Evolutionary conservation across 1,139 yeast genomes (phyloP).

Genomic region (Magnusiomyces fungicola): DNA sequence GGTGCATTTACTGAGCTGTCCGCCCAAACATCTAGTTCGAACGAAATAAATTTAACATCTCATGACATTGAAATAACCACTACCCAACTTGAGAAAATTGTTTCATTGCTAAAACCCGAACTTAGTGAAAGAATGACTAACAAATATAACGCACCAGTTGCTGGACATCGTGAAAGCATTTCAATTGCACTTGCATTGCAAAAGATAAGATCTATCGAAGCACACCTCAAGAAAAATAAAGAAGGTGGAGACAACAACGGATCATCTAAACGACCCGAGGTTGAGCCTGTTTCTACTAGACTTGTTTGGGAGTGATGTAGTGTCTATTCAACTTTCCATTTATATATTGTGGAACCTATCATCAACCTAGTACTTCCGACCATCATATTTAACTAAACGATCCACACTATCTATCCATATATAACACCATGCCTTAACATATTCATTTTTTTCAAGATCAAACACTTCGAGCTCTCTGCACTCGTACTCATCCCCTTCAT

Average conservation of each 20-base stretch:
- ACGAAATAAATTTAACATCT: neutral
- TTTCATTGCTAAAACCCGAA: neutral
- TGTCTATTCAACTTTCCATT: no score
- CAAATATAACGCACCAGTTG: neutral
- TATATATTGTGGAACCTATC: no score
- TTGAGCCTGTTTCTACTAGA: neutral
- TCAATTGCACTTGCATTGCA: conserved; percentile 4
- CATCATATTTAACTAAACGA: neutral
- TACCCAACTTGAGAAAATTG: neutral
- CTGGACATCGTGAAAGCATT: conserved; percentile 1
- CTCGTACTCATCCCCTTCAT: conserved; percentile 31
- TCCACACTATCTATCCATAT: conserved; percentile 22
- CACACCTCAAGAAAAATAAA: conserved; percentile 1
- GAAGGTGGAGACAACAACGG: neutral
- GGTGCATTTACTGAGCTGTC: neutral
- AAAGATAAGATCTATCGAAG: neutral
- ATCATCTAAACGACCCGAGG: neutral
- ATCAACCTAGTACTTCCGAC: neutral
- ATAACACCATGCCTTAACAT: conserved; percentile 20
- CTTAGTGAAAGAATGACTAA: neutral
- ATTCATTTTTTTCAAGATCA: conserved; percentile 16
- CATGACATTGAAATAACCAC: neutral
- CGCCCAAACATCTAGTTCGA: neutral
- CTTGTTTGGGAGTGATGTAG: neutral
- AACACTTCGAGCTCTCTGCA: conserved; percentile 21